Evolutionary conservation across 2,329 filamentous ascomycete genomes (phyloP).

Genomic region (Phoma herbarum): DNA sequence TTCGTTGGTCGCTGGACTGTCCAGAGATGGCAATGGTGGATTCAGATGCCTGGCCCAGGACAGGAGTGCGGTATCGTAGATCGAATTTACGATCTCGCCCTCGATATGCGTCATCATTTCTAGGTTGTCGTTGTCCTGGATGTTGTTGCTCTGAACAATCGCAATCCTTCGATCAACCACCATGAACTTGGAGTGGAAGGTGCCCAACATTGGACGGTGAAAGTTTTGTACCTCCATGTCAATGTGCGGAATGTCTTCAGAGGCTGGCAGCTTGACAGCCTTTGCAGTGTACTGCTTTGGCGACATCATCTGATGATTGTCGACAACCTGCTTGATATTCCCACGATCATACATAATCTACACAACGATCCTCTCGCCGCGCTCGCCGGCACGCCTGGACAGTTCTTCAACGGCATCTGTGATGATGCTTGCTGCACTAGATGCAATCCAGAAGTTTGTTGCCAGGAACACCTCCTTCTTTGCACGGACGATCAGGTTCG

Average conservation of each 20-base stretch:
- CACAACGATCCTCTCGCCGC: constrained; percentile 67
- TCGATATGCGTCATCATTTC: constrained; percentile 83
- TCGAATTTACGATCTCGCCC: constrained; percentile 76
- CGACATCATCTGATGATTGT: constrained; percentile 70
- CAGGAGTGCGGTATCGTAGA: constrained; percentile 78
- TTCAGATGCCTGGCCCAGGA: constrained; percentile 73
- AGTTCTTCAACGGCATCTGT: constrained; percentile 75
- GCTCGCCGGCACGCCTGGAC: constrained; percentile 68
- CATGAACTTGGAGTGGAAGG: constrained; percentile 81
- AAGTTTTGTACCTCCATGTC: constrained; percentile 78
- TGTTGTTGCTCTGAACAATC: constrained; percentile 79
- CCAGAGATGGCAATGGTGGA: constrained; percentile 66
- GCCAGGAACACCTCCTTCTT: constrained; percentile 76
- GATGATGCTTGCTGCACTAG: constrained; percentile 72
- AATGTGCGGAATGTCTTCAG: constrained; percentile 73
- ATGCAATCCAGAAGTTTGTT: constrained; percentile 79
- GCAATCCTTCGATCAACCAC: constrained; percentile 77
- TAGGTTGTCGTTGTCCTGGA: constrained; percentile 78
- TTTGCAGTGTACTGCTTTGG: constrained; percentile 65
- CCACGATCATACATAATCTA: constrained; percentile 81
- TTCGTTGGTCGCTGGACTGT: constrained; percentile 57
- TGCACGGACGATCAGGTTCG: constrained; percentile 77
- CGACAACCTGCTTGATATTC: constrained; percentile 67
- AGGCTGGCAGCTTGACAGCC: constrained; percentile 66
- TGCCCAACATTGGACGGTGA: constrained; percentile 74